A percentile compares a stretch with the other conserved stretches of the same genome.
These are phyloP conservation scores for Pyricularia pennisetigena DNA, from an alignment of 2,329 filamentous ascomycete genomes.

Conservation along the genomic window DNA sequence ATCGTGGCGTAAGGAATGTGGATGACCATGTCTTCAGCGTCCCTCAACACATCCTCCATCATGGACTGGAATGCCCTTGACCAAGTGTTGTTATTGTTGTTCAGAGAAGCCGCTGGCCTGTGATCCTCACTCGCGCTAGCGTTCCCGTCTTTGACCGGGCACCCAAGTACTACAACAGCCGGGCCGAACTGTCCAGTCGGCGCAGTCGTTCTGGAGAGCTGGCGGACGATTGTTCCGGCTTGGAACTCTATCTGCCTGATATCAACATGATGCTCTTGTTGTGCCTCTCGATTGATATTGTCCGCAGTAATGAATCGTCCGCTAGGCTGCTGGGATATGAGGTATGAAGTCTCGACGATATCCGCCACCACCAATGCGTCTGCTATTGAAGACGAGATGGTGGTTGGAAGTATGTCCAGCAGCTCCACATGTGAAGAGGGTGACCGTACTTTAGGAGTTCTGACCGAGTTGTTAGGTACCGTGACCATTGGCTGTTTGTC, in stretches of 20 bases:
- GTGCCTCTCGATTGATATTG: conserved; percentile 19
- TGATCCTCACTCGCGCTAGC: background rate
- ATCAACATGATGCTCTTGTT: conserved; percentile 14
- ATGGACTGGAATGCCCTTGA: conserved; percentile 45
- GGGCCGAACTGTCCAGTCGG: conserved; percentile 39
- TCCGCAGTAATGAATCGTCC: conserved; percentile 25
- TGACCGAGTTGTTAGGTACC: background rate
- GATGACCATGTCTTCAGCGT: conserved; percentile 50
- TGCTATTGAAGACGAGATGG: conserved; percentile 23
- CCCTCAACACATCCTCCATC: conserved; percentile 45
- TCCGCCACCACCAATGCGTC: background rate
- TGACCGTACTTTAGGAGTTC: background rate
- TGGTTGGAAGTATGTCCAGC: conserved; percentile 25
- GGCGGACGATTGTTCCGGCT: conserved; percentile 32
- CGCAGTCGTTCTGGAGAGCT: conserved; percentile 31
- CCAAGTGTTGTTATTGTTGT: conserved; percentile 31
- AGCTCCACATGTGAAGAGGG: conserved; percentile 12
- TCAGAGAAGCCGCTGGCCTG: background rate
- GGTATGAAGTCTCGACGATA: conserved; percentile 24
- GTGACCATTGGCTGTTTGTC: background rate
- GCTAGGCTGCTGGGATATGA: conserved; percentile 26
- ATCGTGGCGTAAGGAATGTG: conserved; percentile 47
- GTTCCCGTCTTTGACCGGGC: background rate
- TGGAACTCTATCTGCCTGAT: conserved; percentile 32
- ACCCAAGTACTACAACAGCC: conserved; percentile 21